Conservation (phyloP, 2,329 filamentous ascomycete genomes). For the Aschersonia sp. region DNA sequence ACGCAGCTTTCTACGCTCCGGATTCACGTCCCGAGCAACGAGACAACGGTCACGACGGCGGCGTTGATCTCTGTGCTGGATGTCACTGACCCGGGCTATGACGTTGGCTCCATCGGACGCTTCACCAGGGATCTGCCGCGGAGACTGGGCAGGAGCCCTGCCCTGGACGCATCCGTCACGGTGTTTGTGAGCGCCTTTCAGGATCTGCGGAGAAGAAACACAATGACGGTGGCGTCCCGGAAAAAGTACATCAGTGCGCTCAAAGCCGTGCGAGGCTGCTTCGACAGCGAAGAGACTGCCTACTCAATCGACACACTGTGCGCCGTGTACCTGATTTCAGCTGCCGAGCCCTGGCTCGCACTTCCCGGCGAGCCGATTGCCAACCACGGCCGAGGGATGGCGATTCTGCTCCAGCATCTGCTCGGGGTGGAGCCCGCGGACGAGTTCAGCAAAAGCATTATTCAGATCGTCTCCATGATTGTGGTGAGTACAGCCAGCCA, state of each 20-base stretch:
- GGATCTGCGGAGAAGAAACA: slow-evolving; percentile 9
- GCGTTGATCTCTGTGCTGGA: slow-evolving; percentile 16
- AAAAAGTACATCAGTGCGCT: slow-evolving; percentile 16
- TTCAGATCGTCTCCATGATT: slow-evolving; percentile 15
- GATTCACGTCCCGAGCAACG: background rate
- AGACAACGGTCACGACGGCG: background rate
- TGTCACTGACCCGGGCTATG: slow-evolving; percentile 28
- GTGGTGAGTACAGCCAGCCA: slow-evolving; percentile 12
- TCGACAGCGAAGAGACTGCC: slow-evolving; percentile 13
- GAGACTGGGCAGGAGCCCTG: slow-evolving; percentile 28
- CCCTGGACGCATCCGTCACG: slow-evolving; percentile 24
- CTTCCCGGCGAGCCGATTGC: slow-evolving; percentile 10
- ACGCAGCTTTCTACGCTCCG: background rate
- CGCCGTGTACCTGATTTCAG: slow-evolving; percentile 21
- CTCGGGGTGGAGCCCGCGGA: slow-evolving; percentile 10
- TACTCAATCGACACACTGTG: slow-evolving; percentile 18
- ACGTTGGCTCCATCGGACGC: slow-evolving; percentile 29
- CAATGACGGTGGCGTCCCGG: slow-evolving; percentile 7
- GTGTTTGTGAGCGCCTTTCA: slow-evolving; percentile 13
- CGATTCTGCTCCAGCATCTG: slow-evolving; percentile 15
- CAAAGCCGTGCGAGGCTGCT: slow-evolving; percentile 10
- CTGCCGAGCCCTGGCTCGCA: slow-evolving; percentile 20
- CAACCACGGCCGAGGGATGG: slow-evolving; percentile 17
- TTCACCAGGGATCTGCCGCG: slow-evolving; percentile 29
- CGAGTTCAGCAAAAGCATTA: slow-evolving; percentile 13